phyloP scores from a whole-genome alignment of 2,329 filamentous ascomycete species.

The Aureobasidium lini region DNA sequence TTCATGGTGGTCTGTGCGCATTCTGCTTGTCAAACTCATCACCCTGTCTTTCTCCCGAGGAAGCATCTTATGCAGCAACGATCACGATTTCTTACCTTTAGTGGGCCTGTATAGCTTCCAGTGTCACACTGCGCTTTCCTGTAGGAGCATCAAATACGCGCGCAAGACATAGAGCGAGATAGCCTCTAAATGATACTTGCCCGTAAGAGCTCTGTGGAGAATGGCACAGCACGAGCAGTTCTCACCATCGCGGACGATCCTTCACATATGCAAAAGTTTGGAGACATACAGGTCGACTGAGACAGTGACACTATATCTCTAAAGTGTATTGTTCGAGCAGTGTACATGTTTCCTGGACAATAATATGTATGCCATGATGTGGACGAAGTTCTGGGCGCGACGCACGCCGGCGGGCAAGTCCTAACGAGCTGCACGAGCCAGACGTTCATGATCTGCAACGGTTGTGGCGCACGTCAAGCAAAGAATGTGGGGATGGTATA shows the following conservation, averaged over 20 bases:
- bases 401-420: neutral
- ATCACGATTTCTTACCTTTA: too few relatives aligned
- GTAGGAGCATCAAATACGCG: too few relatives aligned
- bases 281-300: too few relatives aligned
- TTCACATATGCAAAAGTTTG: too few relatives aligned
- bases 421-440: neutral
- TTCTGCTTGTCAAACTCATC: neutral
- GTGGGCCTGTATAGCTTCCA: too few relatives aligned
- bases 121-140: too few relatives aligned
- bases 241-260: neutral
- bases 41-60: neutral
- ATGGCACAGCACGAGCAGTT: too few relatives aligned
- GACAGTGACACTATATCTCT: too few relatives aligned
- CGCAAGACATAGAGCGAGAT: too few relatives aligned
- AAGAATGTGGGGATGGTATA: neutral
- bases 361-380: neutral
- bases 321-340: neutral
- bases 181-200: too few relatives aligned
- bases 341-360: neutral
- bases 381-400: neutral
- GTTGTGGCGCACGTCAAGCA: neutral
- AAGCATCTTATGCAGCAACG: too few relatives aligned
- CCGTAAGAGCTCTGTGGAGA: too few relatives aligned
- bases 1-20: neutral
- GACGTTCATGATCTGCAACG: neutral